phyloP scores from a whole-genome alignment of 306 rosid species.

The Potentilla sterilis region DNA sequence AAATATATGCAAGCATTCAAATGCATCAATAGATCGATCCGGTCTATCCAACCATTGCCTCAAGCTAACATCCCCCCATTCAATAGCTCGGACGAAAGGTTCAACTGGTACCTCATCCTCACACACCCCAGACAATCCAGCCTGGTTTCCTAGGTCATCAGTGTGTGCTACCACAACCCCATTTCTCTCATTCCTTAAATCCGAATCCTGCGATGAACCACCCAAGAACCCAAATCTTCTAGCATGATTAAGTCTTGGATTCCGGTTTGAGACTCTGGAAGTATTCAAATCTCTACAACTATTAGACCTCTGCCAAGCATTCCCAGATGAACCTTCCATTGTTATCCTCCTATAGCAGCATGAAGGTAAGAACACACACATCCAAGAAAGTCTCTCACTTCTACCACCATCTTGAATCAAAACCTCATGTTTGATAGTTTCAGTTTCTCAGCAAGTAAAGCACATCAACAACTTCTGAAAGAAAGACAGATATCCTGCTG shows the following conservation, averaged over 20 bases:
- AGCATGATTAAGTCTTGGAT: slow-evolving; percentile 39
- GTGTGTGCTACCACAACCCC: slow-evolving; percentile 45
- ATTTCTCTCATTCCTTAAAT: slow-evolving; percentile 44
- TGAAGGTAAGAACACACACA: slow-evolving; percentile 43
- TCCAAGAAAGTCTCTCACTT: slow-evolving; percentile 46
- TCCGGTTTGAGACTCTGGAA: slow-evolving; percentile 58
- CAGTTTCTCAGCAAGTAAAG: slow-evolving; percentile 30
- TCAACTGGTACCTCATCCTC: slow-evolving; percentile 53
- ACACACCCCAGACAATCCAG: slow-evolving; percentile 60
- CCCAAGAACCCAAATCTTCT: slow-evolving; percentile 41
- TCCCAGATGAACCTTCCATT: slow-evolving; percentile 82
- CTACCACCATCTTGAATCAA: slow-evolving; percentile 43
- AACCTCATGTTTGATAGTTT: slow-evolving; percentile 38
- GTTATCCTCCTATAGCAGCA: slow-evolving; percentile 58
- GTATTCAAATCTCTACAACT: slow-evolving; percentile 61
- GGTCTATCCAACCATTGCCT: slow-evolving; percentile 95
- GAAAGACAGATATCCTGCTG: slow-evolving; percentile 37
- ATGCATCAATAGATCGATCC: slow-evolving; percentile 61
- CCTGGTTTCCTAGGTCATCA: slow-evolving; percentile 41
- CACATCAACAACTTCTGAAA: slow-evolving; percentile 27
- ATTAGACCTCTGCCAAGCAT: slow-evolving; percentile 55
- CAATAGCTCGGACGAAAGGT: slow-evolving; percentile 50
- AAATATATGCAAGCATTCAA: slow-evolving; percentile 82
- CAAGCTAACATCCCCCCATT: slow-evolving; percentile 83
- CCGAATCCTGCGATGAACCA: slow-evolving; percentile 48